A percentile compares a stretch with the other conserved stretches of the same genome.
These are phyloP conservation scores for Iberis amara DNA, from an alignment of 441 rosid genomes.

Conservation along the genomic window DNA sequence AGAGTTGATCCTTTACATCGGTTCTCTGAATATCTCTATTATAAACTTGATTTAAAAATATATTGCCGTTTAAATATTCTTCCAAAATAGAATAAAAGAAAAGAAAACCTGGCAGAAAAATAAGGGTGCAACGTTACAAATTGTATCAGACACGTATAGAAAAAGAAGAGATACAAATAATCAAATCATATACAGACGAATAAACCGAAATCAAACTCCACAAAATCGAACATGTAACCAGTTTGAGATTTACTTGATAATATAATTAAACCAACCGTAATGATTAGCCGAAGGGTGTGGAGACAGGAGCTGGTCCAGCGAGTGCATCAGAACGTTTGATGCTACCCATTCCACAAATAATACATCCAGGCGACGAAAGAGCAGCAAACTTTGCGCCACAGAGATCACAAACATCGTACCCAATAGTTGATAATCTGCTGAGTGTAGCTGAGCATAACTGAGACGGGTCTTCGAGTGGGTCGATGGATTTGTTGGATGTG, in stretches of 20 bases:
- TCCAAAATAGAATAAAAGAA: not conserved
- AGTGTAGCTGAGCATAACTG: slow-evolving; percentile 95
- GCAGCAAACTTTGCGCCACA: slow-evolving; percentile 98
- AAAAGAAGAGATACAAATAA: slow-evolving; percentile 6
- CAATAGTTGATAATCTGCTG: slow-evolving; percentile 91
- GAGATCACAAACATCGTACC: slow-evolving; percentile 92
- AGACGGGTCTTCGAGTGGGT: slow-evolving; percentile 90
- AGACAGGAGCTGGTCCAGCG: slow-evolving; percentile 60
- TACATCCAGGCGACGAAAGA: slow-evolving; percentile 81
- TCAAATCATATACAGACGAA: slow-evolving; percentile 26
- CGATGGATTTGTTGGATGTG: slow-evolving; percentile 79
- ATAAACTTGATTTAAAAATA: too few species aligned
- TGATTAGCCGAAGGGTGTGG: slow-evolving; percentile 88
- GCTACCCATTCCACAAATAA: slow-evolving; percentile 97
- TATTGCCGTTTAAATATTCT: not conserved
- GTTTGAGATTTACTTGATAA: not conserved
- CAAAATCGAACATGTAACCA: slow-evolving; percentile 22
- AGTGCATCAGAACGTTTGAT: slow-evolving; percentile 87
- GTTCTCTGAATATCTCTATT: too few species aligned
- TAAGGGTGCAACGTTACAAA: slow-evolving; percentile 6
- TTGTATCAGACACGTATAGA: not conserved
- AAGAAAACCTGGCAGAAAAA: not conserved
- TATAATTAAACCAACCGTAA: slow-evolving; percentile 6
- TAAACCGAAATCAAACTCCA: slow-evolving; percentile 15
- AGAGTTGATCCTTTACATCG: too few species aligned